Base-by-base conservation (phyloP, 208 protist species). In the Endotrypanum monterogeii region DNA sequence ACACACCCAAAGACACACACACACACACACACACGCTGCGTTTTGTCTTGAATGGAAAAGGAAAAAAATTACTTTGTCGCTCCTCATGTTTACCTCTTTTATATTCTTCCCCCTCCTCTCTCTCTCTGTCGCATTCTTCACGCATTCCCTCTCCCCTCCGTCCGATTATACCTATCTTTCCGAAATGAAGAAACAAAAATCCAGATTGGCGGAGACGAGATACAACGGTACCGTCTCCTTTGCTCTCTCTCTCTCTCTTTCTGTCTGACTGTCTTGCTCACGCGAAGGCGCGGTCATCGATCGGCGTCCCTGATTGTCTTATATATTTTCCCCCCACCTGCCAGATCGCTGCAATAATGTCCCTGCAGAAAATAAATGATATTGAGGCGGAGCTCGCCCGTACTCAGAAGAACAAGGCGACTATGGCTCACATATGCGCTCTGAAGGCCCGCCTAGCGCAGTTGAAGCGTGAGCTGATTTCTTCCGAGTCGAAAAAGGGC, bases 361-460 rank as follows among this genome's bases (percentile, higher is more conserved):
- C 89, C 50, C 58, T 96, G 44, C 88, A 93, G 78, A 96, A 96
- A 87, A 99, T 99, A 67, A 95, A 93, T 71, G 96, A 99, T 76
- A 98, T 99, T 50, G 98, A 99, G 94, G 96, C 95, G 62, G 98
- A 99, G 95, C 98, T 99, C 71, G 94, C 92, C 67, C 87, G 97
- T 58, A 99, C 98, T 48, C 98, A 99, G 90, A 99, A 99, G 88
- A 99, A 99, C 87, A 99, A 99, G 88, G 98, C 98, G 52, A 99
- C 98, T 37, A 92, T 94, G 81, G 88, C 91, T 39, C 98, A 99
- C 89, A 88, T 99, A 67, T 98, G 99, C 82, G 71, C 94, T 39
- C 86, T 99, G 44, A 99, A 99, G 85, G 99, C 99, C 8, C 98
- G 98, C 71, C 86, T 99, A 3, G 98, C 99, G 9, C 98, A 99